Conservation (phyloP, 495 filamentous ascomycete genomes). For the Geopyxis carbonaria region DNA sequence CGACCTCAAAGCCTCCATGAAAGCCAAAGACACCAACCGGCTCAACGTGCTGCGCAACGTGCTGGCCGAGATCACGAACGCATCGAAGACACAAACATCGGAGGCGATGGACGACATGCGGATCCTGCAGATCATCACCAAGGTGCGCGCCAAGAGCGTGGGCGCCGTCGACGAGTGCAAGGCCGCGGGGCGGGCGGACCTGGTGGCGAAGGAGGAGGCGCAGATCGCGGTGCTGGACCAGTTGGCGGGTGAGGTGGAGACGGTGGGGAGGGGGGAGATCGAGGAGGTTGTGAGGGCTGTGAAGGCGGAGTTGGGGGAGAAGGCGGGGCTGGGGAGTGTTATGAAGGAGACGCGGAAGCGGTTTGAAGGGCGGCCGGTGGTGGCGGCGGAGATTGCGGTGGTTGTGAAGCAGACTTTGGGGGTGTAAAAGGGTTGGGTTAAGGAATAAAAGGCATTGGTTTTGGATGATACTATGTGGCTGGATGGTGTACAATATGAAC, state of each 20-base stretch:
- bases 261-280: slow-evolving; percentile 29
- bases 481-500: no score
- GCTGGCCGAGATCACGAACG: slow-evolving; percentile 37
- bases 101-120: slow-evolving; percentile 39
- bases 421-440: slow-evolving; percentile 1
- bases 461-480: no score
- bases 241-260: slow-evolving; percentile 34
- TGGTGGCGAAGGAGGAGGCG: slow-evolving; percentile 36
- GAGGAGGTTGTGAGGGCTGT: slow-evolving; percentile 26
- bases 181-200: slow-evolving; percentile 34
- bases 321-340: slow-evolving; percentile 24
- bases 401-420: slow-evolving; percentile 13
- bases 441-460: no score
- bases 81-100: slow-evolving; percentile 38
- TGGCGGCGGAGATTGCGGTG: slow-evolving; percentile 14
- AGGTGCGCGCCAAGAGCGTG: slow-evolving; percentile 26
- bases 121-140: slow-evolving; percentile 37
- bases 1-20: slow-evolving; percentile 45
- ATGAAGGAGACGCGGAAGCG: slow-evolving; percentile 25
- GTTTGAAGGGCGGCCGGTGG: slow-evolving; percentile 16
- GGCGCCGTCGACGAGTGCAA: slow-evolving; percentile 34
- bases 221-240: slow-evolving; percentile 30
- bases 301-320: slow-evolving; percentile 28
- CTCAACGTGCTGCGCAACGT: slow-evolving; percentile 38
- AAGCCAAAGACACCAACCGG: slow-evolving; percentile 35